Base-by-base conservation (phyloP, 192 early-diverging fungal genomes). In the Coemansia sp. region DNA sequence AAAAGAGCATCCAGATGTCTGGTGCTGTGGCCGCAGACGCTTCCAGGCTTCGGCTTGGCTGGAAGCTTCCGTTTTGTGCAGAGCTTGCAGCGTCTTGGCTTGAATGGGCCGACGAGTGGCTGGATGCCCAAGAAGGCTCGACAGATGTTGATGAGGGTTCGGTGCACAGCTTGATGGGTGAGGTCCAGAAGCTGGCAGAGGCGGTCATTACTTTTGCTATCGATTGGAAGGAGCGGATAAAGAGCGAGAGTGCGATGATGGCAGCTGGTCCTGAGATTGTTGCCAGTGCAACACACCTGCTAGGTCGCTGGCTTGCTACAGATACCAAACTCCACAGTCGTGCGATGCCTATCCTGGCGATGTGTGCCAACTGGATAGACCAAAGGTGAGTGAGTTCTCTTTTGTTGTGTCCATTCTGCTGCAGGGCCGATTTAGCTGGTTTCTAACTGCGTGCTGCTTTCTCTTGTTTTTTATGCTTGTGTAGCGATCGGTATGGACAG, bases 21-120 rank as follows among this genome's bases (percentile, higher is more conserved):
- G 57, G 57, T 38, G 35, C 8, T 20, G 24, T 36, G 9, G 48
- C 46, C 9, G 9, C 16, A 2, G 49, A 68, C 7, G 48, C 70
- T 7, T 70, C 69, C 6, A 39, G 60, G 9, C 51, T 41, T 35
- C 63, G 64, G 18, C n/a, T 69, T 23, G 79, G 79, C 7, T 82
- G 79, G 79, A 82, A 82, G 62, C 64, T 73, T 38, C 67, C 79
- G 5, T 45, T 73, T 16, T 82, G 79, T 46, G 64, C 79, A 9
- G 74, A 73, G 41, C 71, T 73, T 46, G 64, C 59, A n/a, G 66
- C 79, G 30, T 57, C 60, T 1, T 82, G 79, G 79, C 79, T 82
- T 14, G 74, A 70, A 34, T 82, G 74, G 73, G 63, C 67, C 15
- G 23, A 64, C 16, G 55, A 39, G 18, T 82, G 79, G 79, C 64